These are phyloP conservation scores for Barnettozyma siamensis DNA, from an alignment of 805 yeast species.

Conservation along the genomic window DNA sequence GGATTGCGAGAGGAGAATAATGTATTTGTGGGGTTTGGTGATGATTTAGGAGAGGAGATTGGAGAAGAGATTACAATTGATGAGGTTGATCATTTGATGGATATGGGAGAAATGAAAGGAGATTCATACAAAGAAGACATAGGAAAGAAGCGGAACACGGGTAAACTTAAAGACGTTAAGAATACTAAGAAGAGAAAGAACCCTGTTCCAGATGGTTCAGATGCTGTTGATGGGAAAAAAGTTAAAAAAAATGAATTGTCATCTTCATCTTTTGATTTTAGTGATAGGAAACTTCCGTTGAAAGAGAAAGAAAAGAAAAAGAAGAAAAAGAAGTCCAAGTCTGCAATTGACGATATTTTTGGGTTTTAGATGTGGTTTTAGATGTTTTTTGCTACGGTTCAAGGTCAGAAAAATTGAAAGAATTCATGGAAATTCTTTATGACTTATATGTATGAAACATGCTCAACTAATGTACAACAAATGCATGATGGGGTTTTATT, in stretches of 20 bases:
- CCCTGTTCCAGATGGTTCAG: neutral
- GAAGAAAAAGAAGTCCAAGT: conserved; percentile 31
- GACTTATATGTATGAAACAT: neutral
- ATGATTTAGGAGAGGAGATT: conserved; percentile 25
- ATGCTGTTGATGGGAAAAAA: conserved; percentile 7
- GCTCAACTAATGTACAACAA: neutral
- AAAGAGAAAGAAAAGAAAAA: conserved; percentile 34
- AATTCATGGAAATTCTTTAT: too few species aligned
- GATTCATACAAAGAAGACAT: neutral
- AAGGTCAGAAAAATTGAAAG: too few species aligned
- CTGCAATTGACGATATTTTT: conserved; percentile 72
- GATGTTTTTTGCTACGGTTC: too few species aligned
- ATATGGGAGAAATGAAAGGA: neutral
- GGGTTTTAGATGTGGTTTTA: conserved; percentile 23
- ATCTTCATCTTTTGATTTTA: neutral
- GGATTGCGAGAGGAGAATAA: conserved; percentile 4
- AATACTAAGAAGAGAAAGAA: neutral
- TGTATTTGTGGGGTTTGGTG: neutral
- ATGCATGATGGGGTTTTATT: too few species aligned
- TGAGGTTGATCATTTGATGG: neutral
- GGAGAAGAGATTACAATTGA: conserved; percentile 24
- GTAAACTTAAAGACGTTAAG: neutral
- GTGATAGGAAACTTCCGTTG: conserved; percentile 4
- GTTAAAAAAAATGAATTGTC: conserved; percentile 11
- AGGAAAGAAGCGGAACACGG: neutral